Conservation (phyloP, 768 basidiomycete genomes). For the Mycena floridula region DNA sequence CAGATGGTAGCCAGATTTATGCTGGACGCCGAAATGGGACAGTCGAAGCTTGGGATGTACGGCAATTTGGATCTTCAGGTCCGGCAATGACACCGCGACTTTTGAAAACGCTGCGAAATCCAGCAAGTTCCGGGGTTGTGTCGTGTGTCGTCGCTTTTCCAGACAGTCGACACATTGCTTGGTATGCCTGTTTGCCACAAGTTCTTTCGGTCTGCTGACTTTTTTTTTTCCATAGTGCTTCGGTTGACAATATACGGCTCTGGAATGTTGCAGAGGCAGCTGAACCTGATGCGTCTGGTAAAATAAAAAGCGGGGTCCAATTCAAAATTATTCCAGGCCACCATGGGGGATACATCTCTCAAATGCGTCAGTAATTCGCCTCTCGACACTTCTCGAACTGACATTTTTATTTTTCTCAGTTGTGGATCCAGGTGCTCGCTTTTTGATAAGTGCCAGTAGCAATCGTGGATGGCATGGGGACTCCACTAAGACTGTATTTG, state of each 20-base stretch:
- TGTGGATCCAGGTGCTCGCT: conserved; percentile 77
- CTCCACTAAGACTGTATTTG: conserved; percentile 82
- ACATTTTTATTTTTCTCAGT: conserved; percentile 40
- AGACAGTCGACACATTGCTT: conserved; percentile 86
- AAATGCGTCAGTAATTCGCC: conserved; percentile 66
- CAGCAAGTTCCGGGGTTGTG: conserved; percentile 83
- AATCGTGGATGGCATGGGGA: conserved; percentile 94
- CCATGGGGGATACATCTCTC: conserved; percentile 89
- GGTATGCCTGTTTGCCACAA: conserved; percentile 49
- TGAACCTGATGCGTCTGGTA: conserved; percentile 57
- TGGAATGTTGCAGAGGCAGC: conserved; percentile 87
- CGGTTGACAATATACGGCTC: conserved; percentile 85
- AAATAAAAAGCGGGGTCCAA: conserved; percentile 62
- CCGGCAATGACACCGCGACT: conserved; percentile 65
- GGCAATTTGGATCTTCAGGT: conserved; percentile 64
- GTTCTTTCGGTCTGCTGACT: conserved; percentile 4
- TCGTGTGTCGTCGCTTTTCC: conserved; percentile 90
- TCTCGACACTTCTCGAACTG: conserved; percentile 6
- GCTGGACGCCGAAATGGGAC: conserved; percentile 88
- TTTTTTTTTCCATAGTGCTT: conserved; percentile 51
- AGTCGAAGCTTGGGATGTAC: conserved; percentile 92
- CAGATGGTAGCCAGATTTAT: conserved; percentile 81
- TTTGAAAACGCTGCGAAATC: conserved; percentile 80
- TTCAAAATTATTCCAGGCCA: conserved; percentile 97
- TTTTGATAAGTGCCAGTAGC: conserved; percentile 88